phyloP scores from a whole-genome alignment of 2,329 filamentous ascomycete species.

The Fusarium sp. region DNA sequence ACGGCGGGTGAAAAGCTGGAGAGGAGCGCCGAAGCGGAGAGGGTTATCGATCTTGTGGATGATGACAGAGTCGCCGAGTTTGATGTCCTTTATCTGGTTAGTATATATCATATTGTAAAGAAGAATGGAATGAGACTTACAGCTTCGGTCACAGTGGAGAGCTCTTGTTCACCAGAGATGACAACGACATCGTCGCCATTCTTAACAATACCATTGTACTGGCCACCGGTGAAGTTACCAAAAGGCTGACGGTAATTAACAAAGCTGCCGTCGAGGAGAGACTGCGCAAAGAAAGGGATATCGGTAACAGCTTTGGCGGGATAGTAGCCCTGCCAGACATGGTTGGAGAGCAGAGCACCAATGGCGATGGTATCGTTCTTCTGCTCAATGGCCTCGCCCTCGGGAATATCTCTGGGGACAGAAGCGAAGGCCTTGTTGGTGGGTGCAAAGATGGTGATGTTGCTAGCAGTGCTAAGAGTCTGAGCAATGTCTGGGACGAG shows the following conservation, averaged over 20 bases:
- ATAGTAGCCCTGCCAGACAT: conserved; percentile 53
- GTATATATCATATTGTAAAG: not conserved
- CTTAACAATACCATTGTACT: conserved; percentile 55
- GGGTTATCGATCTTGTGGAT: conserved; percentile 53
- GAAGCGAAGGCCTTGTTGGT: conserved; percentile 55
- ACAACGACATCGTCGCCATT: conserved; percentile 53
- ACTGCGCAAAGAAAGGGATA: conserved; percentile 52
- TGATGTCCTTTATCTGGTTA: conserved; percentile 48
- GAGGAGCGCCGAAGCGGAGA: conserved; percentile 50
- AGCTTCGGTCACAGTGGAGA: conserved; percentile 54
- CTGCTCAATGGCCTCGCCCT: conserved; percentile 52
- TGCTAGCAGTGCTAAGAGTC: conserved; percentile 51
- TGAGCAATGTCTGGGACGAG: conserved; percentile 49
- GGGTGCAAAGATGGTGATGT: conserved; percentile 56
- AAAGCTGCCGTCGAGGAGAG: conserved; percentile 51
- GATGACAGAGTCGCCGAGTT: conserved; percentile 48
- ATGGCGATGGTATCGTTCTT: conserved; percentile 53
- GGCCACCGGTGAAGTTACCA: conserved; percentile 56
- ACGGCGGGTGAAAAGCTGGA: conserved; percentile 52
- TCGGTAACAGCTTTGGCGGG: conserved; percentile 50
- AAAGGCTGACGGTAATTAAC: conserved; percentile 54
- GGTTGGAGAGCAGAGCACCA: conserved; percentile 52
- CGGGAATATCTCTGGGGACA: conserved; percentile 53
- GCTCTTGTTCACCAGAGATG: conserved; percentile 53
- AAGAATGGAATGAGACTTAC: conserved; percentile 23